Evolutionary conservation across 495 filamentous ascomycete genomes (phyloP), one percentile per base, ranked within the genome.

Genomic region (Xylaria telfairii): DNA sequence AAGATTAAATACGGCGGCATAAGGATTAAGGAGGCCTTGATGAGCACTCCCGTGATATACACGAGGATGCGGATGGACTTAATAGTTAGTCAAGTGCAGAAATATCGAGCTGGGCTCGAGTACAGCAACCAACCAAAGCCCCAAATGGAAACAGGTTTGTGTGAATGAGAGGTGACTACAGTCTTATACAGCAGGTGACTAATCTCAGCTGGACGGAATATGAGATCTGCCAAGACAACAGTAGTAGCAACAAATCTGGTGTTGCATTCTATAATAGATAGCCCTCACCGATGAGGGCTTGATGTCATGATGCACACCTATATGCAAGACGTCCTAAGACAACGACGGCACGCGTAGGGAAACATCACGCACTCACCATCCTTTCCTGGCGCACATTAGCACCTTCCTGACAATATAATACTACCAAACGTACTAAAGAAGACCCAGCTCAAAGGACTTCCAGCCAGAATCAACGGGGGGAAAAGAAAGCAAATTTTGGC

Each of bases 271-370:
- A 49, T 53, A 54, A 28, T 10, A 60, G 26, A 56, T 44, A 53
- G 21, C 9, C 63, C 56, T 60, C 53, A 67, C 42, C 51, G 41
- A 61, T 51, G 49, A 24, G 19, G 42, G 32, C 28, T 65, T 65
- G 62, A 66, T 66, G 69, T 71, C 69, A 67, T 71, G 68, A 56
- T 65, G 60, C 32, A 42, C 57, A 28, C 47, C 46, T 17, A 37
- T 39, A 57, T 64, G 60, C 46, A 46, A 63, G 46, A 63, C 26
- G 17, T 10, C 59, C 34, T 24, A 30, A 56, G 46, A 56, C 47
- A 46, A 60, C 34, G 26, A n/a, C 21, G 59, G 59, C 68, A 70
- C 67, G 67, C 44, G 67, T 17, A 53, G 32, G 28, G 41, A 19
- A 26, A 32, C 57, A 46, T n/a, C 26, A 65, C 60, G n/a, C 24